Evolutionary conservation across 495 filamentous ascomycete species (phyloP).

Genomic region (Podospora pseudocomata): DNA sequence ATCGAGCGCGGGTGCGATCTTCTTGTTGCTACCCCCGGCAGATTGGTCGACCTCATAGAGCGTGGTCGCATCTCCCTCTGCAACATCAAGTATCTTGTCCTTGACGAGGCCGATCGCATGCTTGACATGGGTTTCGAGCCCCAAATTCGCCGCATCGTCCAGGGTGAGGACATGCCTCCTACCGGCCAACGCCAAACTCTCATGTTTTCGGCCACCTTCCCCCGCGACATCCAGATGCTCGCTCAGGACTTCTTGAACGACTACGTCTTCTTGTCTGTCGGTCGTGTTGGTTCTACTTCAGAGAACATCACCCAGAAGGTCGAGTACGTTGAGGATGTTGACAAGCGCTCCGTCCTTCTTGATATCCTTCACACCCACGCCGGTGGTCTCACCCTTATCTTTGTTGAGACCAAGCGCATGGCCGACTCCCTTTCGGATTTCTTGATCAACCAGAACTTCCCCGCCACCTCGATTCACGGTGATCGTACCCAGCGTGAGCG

Average conservation of each 20-base stretch:
- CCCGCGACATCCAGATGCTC: conserved; percentile 97
- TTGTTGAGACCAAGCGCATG: conserved; percentile 99
- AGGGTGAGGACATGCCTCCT: conserved; percentile 93
- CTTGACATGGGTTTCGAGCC: conserved; percentile 99
- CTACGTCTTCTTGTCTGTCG: conserved; percentile 97
- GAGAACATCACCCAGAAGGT: conserved; percentile 99
- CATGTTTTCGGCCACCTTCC: conserved; percentile 99
- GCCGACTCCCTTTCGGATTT: conserved; percentile 96
- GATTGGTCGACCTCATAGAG: conserved; percentile 96
- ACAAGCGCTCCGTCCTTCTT: conserved; percentile 96
- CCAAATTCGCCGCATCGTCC: conserved; percentile 96
- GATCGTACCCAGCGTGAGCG: conserved; percentile 98
- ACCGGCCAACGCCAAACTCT: conserved; percentile 88
- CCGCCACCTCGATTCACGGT: conserved; percentile 97
- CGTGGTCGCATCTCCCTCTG: conserved; percentile 93
- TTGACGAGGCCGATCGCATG: conserved; percentile 99
- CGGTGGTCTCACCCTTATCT: conserved; percentile 88
- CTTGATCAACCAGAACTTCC: conserved; percentile 95
- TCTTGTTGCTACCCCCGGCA: conserved; percentile 92
- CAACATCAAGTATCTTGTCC: conserved; percentile 98
- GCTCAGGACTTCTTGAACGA: conserved; percentile 97
- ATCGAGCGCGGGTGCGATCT: conserved; percentile 98
- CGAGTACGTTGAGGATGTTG: conserved; percentile 92
- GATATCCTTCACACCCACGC: conserved; percentile 96
- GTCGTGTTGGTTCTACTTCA: conserved; percentile 98